Conservation (phyloP, 1,139 yeast genomes). For the Pneumocystis canis region DNA sequence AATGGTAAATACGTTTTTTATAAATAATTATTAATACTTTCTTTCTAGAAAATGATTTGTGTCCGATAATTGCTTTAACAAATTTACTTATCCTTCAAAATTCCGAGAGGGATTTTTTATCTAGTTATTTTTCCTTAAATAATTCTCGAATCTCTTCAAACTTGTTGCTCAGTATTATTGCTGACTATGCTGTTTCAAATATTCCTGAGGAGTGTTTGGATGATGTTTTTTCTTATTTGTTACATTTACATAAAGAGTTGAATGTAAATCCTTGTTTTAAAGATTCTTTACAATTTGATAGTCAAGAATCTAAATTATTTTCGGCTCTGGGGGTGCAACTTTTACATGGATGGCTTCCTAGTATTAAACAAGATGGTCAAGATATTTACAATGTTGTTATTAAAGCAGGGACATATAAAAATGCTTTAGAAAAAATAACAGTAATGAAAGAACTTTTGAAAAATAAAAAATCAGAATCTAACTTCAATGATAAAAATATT, state of each 20-base stretch:
- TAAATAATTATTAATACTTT: not conserved
- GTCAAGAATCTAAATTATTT: constrained; percentile 28
- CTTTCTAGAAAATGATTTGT: constrained; percentile 2
- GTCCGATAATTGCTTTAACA: constrained; percentile 6
- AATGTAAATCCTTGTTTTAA: constrained; percentile 58
- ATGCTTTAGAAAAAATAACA: constrained; percentile 1
- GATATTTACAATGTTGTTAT: constrained; percentile 23
- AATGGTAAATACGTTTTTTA: not conserved
- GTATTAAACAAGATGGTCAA: constrained; percentile 23
- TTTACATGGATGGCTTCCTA: constrained; percentile 39
- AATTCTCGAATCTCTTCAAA: constrained; percentile 1
- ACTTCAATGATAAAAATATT: not conserved
- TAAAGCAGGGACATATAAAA: not conserved
- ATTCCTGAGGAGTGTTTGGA: not conserved
- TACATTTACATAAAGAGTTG: constrained; percentile 56
- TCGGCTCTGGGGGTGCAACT: constrained; percentile 32
- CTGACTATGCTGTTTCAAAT: constrained; percentile 1
- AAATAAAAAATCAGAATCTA: not conserved
- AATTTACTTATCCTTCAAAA: constrained; percentile 5
- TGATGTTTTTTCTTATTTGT: constrained; percentile 29
- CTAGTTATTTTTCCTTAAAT: not conserved
- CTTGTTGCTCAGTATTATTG: constrained; percentile 4
- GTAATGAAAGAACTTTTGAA: constrained; percentile 2
- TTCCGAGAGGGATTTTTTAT: not conserved
- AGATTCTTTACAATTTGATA: constrained; percentile 43